Percentiles rank a stretch among this genome's conserved stretches.
These are phyloP conservation scores for Rugonectria rugulosa DNA, from an alignment of 2,329 filamentous ascomycete genomes.

Conservation along the genomic window DNA sequence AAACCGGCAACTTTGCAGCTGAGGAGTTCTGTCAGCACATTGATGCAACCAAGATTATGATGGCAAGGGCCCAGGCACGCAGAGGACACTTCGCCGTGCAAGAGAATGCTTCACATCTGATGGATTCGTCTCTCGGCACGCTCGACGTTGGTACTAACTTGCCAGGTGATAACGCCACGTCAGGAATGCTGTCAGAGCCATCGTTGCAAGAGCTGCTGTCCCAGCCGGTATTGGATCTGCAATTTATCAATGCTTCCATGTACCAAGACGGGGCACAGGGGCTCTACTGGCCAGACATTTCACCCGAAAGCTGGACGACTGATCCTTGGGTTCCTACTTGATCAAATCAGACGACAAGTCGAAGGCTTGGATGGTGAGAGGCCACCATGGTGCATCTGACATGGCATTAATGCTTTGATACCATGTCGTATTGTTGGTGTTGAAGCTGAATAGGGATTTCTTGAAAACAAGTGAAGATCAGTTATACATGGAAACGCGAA, in stretches of 20 bases:
- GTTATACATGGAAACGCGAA: too few species aligned
- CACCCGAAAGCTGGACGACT: slow-evolving; percentile 34
- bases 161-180: slow-evolving; percentile 32
- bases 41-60: slow-evolving; percentile 44
- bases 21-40: slow-evolving; percentile 52
- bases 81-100: slow-evolving; percentile 25
- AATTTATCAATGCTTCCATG: slow-evolving; percentile 44
- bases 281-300: slow-evolving; percentile 38
- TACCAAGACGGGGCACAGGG: slow-evolving; percentile 36
- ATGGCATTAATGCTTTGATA: too few species aligned
- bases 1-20: slow-evolving; percentile 51
- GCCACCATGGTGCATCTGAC: too few species aligned
- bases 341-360: too few species aligned
- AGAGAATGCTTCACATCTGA: slow-evolving; percentile 9
- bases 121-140: slow-evolving; percentile 17
- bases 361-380: too few species aligned
- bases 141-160: slow-evolving; percentile 29
- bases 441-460: too few species aligned
- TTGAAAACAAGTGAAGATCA: too few species aligned
- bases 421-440: too few species aligned
- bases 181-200: slow-evolving; percentile 46
- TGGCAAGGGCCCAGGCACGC: slow-evolving; percentile 30
- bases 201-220: slow-evolving; percentile 45
- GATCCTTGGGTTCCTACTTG: slow-evolving; percentile 31
- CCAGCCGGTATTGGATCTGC: slow-evolving; percentile 43